phyloP scores from a whole-genome alignment of 257 asterid genomes.

The Solanum bulbocastanum region DNA sequence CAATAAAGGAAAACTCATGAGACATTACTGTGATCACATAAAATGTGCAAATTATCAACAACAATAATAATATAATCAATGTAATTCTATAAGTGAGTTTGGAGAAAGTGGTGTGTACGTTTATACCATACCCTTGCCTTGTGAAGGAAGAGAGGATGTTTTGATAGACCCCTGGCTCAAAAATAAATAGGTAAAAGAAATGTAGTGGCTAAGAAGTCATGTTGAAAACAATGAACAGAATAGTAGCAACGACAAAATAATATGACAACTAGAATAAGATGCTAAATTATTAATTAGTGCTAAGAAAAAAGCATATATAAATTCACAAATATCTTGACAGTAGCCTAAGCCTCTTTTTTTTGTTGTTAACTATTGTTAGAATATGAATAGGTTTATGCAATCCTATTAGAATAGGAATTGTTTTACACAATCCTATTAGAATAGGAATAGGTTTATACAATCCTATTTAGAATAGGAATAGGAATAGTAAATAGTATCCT shows the following conservation, averaged over 20 bases:
- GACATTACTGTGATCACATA: neutral
- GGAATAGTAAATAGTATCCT: too few species aligned
- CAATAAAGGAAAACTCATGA: neutral
- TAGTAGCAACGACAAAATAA: neutral
- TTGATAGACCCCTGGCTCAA: neutral
- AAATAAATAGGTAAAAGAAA: neutral
- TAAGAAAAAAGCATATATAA: neutral
- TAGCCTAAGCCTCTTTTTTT: neutral
- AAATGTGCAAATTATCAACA: neutral
- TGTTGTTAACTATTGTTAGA: too few species aligned
- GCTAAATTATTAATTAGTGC: neutral
- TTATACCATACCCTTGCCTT: neutral
- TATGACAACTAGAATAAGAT: neutral
- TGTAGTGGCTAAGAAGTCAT: neutral
- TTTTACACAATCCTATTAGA: too few species aligned
- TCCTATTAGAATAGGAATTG: too few species aligned
- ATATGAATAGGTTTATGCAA: too few species aligned
- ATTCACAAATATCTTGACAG: neutral
- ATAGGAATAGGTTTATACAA: too few species aligned
- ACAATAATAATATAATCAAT: neutral
- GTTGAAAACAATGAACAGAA: neutral
- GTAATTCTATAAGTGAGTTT: neutral
- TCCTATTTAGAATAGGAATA: too few species aligned
- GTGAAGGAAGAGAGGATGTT: neutral
- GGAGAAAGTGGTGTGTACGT: neutral